These are phyloP conservation scores for Scleroderma citrinum DNA, from an alignment of 768 basidiomycete species.

Conservation along the genomic window DNA sequence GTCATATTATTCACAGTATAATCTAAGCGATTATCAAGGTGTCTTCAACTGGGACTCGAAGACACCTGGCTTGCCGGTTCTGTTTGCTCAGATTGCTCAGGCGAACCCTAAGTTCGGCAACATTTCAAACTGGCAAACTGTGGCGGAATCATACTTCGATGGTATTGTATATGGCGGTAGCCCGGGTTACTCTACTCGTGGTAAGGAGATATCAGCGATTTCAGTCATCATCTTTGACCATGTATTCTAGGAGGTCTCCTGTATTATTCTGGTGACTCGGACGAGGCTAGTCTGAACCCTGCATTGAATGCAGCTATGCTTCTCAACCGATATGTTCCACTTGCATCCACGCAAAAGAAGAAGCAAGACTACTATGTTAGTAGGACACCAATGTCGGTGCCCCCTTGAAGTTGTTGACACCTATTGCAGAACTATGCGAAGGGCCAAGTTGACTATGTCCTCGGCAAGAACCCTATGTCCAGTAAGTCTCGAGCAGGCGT, in stretches of 20 bases:
- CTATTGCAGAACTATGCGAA: conserved; percentile 59
- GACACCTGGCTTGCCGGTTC: conserved; percentile 65
- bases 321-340: conserved; percentile 65
- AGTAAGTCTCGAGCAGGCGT: conserved; percentile 35
- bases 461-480: conserved; percentile 89
- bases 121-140: conserved; percentile 57
- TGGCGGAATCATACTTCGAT: conserved; percentile 76
- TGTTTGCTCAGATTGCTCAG: conserved; percentile 70
- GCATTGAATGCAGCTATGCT: conserved; percentile 86
- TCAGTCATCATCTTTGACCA: background rate
- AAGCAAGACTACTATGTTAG: conserved; percentile 55
- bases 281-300: conserved; percentile 75
- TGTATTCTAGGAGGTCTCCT: conserved; percentile 61
- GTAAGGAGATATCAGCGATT: conserved; percentile 31
- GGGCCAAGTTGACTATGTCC: conserved; percentile 70
- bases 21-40: conserved; percentile 43
- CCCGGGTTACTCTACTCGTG: conserved; percentile 52
- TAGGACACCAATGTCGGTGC: background rate
- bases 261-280: conserved; percentile 80
- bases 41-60: conserved; percentile 92
- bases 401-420: conserved; percentile 1
- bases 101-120: conserved; percentile 53
- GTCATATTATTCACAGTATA: conserved; percentile 51
- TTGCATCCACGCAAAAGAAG: conserved; percentile 59
- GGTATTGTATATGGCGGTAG: conserved; percentile 53